Percentiles rank a stretch among this genome's conserved stretches.
phyloP scores from a whole-genome alignment of 371 early-diverging fungal species.

The Mucor velutinosus region DNA sequence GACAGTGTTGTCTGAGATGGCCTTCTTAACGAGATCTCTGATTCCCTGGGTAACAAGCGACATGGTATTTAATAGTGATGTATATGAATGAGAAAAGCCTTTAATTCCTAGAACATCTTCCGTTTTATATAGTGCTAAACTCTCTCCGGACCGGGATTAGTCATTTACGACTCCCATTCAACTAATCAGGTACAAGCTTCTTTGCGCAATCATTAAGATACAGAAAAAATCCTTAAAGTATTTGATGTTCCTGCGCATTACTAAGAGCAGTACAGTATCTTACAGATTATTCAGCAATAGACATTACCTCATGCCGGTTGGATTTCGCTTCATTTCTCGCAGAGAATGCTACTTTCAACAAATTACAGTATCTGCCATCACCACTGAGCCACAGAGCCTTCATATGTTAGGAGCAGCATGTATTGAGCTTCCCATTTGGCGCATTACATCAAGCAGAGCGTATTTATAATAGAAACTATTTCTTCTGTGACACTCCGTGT shows the following conservation, averaged over 20 bases:
- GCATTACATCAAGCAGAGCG: too few relatives aligned
- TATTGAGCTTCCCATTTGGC: too few relatives aligned
- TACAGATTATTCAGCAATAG: not conserved
- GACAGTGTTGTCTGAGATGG: constrained; percentile 44
- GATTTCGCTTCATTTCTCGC: too few relatives aligned
- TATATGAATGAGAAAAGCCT: not conserved
- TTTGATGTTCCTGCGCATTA: too few relatives aligned
- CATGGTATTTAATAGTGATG: constrained; percentile 8
- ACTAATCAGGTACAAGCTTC: not conserved
- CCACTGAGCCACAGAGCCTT: too few relatives aligned
- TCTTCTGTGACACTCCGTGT: too few relatives aligned
- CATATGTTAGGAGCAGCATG: too few relatives aligned
- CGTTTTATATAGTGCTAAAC: not conserved
- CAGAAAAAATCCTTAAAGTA: not conserved
- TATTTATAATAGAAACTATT: too few relatives aligned
- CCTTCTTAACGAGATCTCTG: constrained; percentile 41
- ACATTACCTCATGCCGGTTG: too few relatives aligned
- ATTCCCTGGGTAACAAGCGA: constrained; percentile 26
- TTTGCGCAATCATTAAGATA: not conserved
- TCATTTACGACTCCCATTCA: not conserved
- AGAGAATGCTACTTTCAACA: too few relatives aligned
- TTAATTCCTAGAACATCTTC: not conserved
- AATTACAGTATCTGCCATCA: too few relatives aligned
- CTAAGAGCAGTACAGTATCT: not conserved
- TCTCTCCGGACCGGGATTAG: not conserved